Conservation (phyloP, 176 grass and related monocot genomes). For the Zizania latifolia region DNA sequence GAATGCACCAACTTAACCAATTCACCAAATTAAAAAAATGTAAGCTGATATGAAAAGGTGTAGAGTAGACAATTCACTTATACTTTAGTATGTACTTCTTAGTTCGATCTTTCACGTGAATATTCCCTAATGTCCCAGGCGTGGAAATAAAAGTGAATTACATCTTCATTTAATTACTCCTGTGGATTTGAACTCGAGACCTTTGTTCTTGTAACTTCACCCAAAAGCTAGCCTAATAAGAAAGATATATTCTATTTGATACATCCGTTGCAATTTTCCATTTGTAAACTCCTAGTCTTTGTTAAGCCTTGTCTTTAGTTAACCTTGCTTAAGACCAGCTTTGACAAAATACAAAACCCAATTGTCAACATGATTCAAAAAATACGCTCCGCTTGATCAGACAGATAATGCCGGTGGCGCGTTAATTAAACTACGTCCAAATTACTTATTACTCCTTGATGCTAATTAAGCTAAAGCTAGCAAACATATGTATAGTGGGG, state of each 20-base stretch:
- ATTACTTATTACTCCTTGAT: slow-evolving; percentile 18
- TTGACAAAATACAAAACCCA: neutral
- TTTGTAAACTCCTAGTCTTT: neutral
- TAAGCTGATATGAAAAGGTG: too few relatives aligned
- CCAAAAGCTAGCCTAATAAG: too few relatives aligned
- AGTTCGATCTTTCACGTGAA: too few relatives aligned
- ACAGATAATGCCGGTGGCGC: slow-evolving; percentile 15
- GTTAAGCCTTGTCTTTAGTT: slow-evolving; percentile 4
- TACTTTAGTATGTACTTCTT: too few relatives aligned
- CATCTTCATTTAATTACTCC: too few relatives aligned
- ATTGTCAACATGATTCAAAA: slow-evolving; percentile 26
- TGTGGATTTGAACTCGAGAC: too few relatives aligned
- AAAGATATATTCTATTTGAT: neutral
- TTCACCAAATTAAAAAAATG: too few relatives aligned
- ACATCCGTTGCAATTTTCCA: neutral
- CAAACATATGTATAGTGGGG: neutral
- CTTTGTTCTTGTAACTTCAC: too few relatives aligned
- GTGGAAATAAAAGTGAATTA: too few relatives aligned
- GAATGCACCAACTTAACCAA: too few relatives aligned
- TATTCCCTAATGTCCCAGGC: too few relatives aligned
- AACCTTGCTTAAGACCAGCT: neutral
- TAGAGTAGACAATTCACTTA: too few relatives aligned
- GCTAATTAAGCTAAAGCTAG: slow-evolving; percentile 17
- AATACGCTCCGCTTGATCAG: neutral
- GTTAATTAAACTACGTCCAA: neutral